Percentiles rank a stretch among this genome's conserved stretches.
phyloP scores from a whole-genome alignment of 2,329 filamentous ascomycete genomes.

The Hymenotorrendiella dingleyae region DNA sequence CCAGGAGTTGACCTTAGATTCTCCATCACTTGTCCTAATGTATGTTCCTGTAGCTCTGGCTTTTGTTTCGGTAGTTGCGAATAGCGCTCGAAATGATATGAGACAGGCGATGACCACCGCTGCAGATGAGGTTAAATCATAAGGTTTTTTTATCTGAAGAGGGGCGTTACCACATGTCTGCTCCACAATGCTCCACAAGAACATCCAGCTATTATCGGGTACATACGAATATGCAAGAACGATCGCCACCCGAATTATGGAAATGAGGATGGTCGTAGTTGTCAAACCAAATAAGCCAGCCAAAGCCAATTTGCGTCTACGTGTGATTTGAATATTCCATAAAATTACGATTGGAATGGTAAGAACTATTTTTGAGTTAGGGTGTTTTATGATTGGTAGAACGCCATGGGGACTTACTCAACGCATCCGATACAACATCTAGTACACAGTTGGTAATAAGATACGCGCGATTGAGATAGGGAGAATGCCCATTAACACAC shows the following conservation, averaged over 20 bases:
- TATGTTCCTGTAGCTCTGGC: too few relatives aligned
- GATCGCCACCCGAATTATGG: constrained; percentile 1
- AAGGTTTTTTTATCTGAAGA: neutral
- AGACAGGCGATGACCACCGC: neutral
- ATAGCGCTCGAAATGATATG: neutral
- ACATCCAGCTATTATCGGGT: neutral
- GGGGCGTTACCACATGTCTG: neutral
- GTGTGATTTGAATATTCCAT: neutral
- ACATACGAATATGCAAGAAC: neutral
- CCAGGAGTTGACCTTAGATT: too few relatives aligned
- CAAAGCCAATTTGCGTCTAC: neutral
- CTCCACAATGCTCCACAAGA: neutral
- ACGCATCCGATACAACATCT: constrained; percentile 2
- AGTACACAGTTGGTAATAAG: constrained; percentile 1
- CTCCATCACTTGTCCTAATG: too few relatives aligned
- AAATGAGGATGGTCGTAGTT: neutral
- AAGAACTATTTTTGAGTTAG: neutral
- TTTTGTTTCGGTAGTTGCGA: too few relatives aligned
- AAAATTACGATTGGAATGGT: constrained; percentile 2
- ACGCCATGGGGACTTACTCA: neutral
- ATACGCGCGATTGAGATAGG: neutral
- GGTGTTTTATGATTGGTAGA: neutral
- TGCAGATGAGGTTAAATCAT: neutral
- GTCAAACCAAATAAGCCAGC: neutral
- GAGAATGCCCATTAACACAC: neutral